Conservation (phyloP, 139 green algal species). For the Chlamydomonas urium region DNA sequence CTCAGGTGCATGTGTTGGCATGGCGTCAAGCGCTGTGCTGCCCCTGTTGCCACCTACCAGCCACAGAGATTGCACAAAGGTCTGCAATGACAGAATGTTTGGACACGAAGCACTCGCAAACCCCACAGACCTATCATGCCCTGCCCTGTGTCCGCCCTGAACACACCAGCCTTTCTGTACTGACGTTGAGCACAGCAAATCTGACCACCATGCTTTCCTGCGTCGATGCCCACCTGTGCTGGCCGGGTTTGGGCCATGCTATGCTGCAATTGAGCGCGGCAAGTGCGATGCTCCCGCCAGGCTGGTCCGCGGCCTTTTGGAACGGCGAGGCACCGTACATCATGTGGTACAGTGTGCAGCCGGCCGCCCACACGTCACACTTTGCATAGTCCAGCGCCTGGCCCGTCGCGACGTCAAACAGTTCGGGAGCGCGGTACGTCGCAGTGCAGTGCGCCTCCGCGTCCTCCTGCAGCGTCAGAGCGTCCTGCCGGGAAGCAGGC, state of each 20-base stretch:
- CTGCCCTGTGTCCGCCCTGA: not conserved
- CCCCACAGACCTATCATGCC: not conserved
- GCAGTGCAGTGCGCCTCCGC: constrained; percentile 75
- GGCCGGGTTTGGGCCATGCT: not conserved
- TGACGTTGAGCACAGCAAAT: no score
- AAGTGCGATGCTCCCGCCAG: constrained; percentile 9
- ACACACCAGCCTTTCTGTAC: not conserved
- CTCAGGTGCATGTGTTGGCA: no score
- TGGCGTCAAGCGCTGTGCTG: no score
- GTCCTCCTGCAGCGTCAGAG: constrained; percentile 73
- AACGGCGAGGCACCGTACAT: constrained; percentile 80
- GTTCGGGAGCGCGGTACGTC: constrained; percentile 87
- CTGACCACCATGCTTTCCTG: not conserved
- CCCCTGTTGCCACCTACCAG: not conserved
- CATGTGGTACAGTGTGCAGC: constrained; percentile 75
- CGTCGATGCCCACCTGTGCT: not conserved
- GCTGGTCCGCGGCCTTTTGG: constrained; percentile 31
- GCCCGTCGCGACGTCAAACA: constrained; percentile 78
- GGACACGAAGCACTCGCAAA: not conserved
- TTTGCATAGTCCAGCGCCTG: constrained; percentile 61
- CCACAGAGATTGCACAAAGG: not conserved
- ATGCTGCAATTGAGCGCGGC: constrained; percentile 6
- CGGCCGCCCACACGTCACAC: constrained; percentile 80
- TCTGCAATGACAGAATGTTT: not conserved
- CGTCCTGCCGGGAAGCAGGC: constrained; percentile 39